These are phyloP conservation scores for Aspergillus texensis DNA, from an alignment of 2,329 filamentous ascomycete genomes.

Conservation along the genomic window DNA sequence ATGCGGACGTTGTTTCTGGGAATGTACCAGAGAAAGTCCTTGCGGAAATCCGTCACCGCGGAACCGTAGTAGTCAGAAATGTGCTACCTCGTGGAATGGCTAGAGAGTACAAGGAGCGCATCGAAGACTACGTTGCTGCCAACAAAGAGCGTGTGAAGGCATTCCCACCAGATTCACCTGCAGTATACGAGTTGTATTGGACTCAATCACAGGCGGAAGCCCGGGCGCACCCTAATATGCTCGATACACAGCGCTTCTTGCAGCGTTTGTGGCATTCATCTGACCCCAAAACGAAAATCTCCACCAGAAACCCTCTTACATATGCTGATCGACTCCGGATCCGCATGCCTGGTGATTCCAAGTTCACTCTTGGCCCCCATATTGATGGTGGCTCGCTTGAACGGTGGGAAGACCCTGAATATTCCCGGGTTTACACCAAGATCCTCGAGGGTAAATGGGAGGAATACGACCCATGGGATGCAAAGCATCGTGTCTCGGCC, in stretches of 20 bases:
- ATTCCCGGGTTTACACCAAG: slow-evolving; percentile 71
- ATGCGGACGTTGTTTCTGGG: slow-evolving; percentile 42
- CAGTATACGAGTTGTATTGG: slow-evolving; percentile 79
- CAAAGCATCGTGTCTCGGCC: slow-evolving; percentile 66
- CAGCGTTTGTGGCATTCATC: slow-evolving; percentile 67
- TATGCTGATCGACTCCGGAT: slow-evolving; percentile 76
- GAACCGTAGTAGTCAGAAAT: slow-evolving; percentile 65
- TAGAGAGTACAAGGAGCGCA: slow-evolving; percentile 64
- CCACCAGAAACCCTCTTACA: slow-evolving; percentile 62
- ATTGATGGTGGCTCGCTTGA: slow-evolving; percentile 75
- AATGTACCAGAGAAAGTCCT: slow-evolving; percentile 37
- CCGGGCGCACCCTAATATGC: slow-evolving; percentile 66
- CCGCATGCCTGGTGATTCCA: slow-evolving; percentile 68
- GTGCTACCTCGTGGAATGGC: slow-evolving; percentile 67
- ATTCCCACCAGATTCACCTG: slow-evolving; percentile 67
- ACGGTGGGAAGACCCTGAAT: slow-evolving; percentile 72
- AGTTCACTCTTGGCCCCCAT: slow-evolving; percentile 73
- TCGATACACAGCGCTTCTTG: slow-evolving; percentile 63
- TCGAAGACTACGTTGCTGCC: slow-evolving; percentile 65
- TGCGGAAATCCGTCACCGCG: slow-evolving; percentile 60
- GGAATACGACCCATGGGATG: slow-evolving; percentile 79
- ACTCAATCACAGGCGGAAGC: slow-evolving; percentile 68
- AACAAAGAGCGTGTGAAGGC: slow-evolving; percentile 60
- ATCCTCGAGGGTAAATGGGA: slow-evolving; percentile 80
- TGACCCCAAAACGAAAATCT: slow-evolving; percentile 48